Base-by-base conservation (phyloP, 1,284 basidiomycete genomes). In the Leucoagaricus sp. region DNA sequence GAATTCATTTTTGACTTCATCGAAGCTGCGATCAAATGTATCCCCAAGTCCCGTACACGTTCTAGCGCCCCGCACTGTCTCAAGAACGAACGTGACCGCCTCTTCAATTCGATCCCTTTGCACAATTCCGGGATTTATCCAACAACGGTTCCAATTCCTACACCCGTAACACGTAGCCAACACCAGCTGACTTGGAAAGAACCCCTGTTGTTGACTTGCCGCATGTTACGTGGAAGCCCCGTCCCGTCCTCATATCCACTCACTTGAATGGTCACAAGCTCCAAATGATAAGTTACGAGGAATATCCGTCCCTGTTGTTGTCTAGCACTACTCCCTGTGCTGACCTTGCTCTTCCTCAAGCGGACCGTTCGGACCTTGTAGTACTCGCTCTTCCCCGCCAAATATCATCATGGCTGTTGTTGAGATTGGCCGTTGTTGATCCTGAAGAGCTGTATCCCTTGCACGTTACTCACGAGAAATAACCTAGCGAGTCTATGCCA, bases 41-140 rank as follows among this genome's bases (percentile, higher is more conserved):
- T n/a, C n/a, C n/a, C n/a, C n/a, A n/a, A n/a, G n/a, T n/a, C n/a
- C n/a, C n/a, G n/a, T n/a, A n/a, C n/a, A n/a, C n/a, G n/a, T n/a
- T n/a, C n/a, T n/a, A n/a, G n/a, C n/a, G n/a, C 15, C 15, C 15
- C 15, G 36, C 36, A 38, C 36, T 38, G 21, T 19, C 41, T 21
- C 19, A 23, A n/a, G n/a, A 45, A 29, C 12, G 44, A 45, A 21
- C 44, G 28, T 45, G 23, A 45, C 23, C 10, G 25, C 25, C 25
- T 44, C 23, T 44, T 40, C 8, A 40, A 17, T n/a, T 10, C 38
- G 12, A 40, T 23, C 4, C 19, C 40, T 21, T 19, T 23, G 10
- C 4, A 19, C 13, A 25, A 28, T 17, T 54, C 36, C 45, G 45
- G 53, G 28, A 54, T 54, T 48, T 54, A 6, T 48, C 53, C 53